Conservation (phyloP, 495 filamentous ascomycete genomes). For the Aspergillus biplanus region DNA sequence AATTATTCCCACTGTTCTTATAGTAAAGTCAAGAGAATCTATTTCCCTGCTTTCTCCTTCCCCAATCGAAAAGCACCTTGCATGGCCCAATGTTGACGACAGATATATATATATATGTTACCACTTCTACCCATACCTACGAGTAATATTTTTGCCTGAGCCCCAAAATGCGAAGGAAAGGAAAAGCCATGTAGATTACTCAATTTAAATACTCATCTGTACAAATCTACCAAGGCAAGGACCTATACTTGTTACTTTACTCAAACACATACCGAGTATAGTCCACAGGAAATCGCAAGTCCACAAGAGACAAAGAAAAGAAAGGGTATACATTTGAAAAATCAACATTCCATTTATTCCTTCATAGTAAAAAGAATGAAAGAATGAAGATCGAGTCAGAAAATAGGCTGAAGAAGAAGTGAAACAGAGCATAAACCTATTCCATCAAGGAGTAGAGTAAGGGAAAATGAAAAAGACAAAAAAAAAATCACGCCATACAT, state of each 20-base stretch:
- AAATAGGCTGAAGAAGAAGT: constrained; percentile 14
- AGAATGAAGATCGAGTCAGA: constrained; percentile 14
- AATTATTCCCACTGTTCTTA: too few species aligned
- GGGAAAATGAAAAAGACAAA: constrained; percentile 10
- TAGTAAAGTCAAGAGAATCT: too few species aligned
- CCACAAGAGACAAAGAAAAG: constrained; percentile 6
- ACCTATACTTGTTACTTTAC: too few species aligned
- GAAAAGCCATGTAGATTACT: not conserved
- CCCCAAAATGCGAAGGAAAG: not conserved
- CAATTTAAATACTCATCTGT: too few species aligned
- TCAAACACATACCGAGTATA: too few species aligned
- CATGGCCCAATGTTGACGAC: too few species aligned
- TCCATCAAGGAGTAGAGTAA: constrained; percentile 12
- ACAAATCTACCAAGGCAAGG: too few species aligned
- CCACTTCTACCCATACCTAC: not conserved
- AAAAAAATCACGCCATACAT: not conserved
- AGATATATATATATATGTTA: too few species aligned
- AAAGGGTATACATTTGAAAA: constrained; percentile 44
- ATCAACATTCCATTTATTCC: constrained; percentile 10
- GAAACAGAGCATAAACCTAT: constrained; percentile 11
- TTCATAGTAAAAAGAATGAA: constrained; percentile 11
- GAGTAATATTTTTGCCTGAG: not conserved
- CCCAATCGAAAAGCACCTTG: too few species aligned
- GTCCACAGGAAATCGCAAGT: not conserved
- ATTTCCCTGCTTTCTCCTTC: too few species aligned